phyloP scores from a whole-genome alignment of 345 rosid genomes.

The Lumnitzera racemosa region DNA sequence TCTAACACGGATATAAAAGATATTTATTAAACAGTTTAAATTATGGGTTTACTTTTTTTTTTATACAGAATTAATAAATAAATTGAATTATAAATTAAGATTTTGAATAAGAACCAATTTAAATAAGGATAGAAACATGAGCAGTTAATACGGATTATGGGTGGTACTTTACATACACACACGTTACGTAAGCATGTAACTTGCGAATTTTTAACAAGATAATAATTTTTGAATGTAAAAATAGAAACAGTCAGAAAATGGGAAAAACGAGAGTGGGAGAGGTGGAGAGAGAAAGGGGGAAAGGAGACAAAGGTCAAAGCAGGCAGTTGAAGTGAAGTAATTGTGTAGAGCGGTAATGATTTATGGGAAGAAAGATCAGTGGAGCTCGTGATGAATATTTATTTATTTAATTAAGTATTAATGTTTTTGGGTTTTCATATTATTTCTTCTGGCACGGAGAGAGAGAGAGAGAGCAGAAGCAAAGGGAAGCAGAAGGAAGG shows the following conservation, averaged over 20 bases:
- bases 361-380: constrained; percentile 19
- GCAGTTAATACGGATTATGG: too few relatives aligned
- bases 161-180: too few relatives aligned
- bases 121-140: too few relatives aligned
- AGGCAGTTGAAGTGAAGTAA: constrained; percentile 37
- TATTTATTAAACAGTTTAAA: too few relatives aligned
- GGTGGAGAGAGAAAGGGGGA: constrained; percentile 11
- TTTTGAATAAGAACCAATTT: too few relatives aligned
- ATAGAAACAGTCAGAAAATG: not conserved
- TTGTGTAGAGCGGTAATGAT: constrained; percentile 28
- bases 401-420: not conserved
- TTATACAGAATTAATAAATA: too few relatives aligned
- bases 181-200: too few relatives aligned
- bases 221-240: not conserved
- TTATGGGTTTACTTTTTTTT: too few relatives aligned
- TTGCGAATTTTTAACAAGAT: too few relatives aligned
- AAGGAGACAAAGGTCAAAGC: constrained; percentile 59
- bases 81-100: too few relatives aligned
- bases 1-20: too few relatives aligned
- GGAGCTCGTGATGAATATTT: constrained; percentile 40
- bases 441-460: constrained; percentile 7
- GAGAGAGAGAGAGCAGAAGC: not conserved
- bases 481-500: constrained; percentile 8
- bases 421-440: not conserved
- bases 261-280: not conserved